phyloP scores from a whole-genome alignment of 129 eudicot species.

The Centrapalus pauciflorus region DNA sequence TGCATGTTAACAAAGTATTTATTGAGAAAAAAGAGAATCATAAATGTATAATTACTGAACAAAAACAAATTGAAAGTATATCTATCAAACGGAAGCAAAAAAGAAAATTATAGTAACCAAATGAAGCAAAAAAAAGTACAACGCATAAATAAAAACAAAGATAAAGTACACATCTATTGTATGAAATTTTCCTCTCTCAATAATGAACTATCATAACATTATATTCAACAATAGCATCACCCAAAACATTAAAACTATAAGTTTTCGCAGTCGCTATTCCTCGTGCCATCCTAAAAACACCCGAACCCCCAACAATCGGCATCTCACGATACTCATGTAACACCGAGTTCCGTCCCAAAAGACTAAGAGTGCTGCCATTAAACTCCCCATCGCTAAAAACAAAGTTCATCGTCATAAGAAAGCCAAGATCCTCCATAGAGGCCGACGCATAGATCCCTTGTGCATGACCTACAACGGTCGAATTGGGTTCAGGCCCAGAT shows the following conservation, averaged over 20 bases:
- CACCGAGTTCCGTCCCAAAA: slow-evolving; percentile 39
- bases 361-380: slow-evolving; percentile 45
- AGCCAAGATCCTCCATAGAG: slow-evolving; percentile 27
- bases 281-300: slow-evolving; percentile 46
- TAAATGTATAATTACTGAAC: too few species aligned
- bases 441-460: slow-evolving; percentile 44
- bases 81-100: too few species aligned
- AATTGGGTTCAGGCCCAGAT: slow-evolving; percentile 31
- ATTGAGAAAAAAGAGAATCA: too few species aligned
- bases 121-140: too few species aligned
- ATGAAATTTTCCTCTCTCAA: too few species aligned
- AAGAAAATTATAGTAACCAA: too few species aligned
- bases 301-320: slow-evolving; percentile 56
- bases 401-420: slow-evolving; percentile 34
- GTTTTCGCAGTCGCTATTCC: slow-evolving; percentile 43
- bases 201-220: slow-evolving; percentile 32
- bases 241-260: slow-evolving; percentile 12
- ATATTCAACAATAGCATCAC: slow-evolving; percentile 35
- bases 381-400: slow-evolving; percentile 32
- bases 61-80: too few species aligned
- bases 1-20: too few species aligned
- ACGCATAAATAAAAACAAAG: too few species aligned
- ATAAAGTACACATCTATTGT: too few species aligned
- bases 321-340: slow-evolving; percentile 41
- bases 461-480: slow-evolving; percentile 40